Percentiles rank a stretch among this genome's conserved stretches.
Conservation (phyloP, 306 rosid genomes). For the Fagus sylvatica region DNA sequence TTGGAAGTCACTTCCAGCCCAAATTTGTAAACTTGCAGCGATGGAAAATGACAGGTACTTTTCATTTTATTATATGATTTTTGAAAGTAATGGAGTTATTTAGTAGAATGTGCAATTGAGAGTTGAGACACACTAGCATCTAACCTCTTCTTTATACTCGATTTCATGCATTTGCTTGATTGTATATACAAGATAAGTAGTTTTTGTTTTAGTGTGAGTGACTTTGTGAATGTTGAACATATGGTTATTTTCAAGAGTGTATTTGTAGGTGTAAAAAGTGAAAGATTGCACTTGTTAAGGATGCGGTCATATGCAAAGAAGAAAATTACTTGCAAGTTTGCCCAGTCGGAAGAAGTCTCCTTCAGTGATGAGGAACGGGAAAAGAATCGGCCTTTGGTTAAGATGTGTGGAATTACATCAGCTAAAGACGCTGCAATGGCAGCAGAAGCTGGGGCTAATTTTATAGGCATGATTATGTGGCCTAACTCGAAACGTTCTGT, state of each 20-base stretch:
- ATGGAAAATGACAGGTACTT: slow-evolving; percentile 38
- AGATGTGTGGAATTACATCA: slow-evolving; percentile 96
- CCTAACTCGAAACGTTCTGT: slow-evolving; percentile 90
- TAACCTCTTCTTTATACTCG: not conserved
- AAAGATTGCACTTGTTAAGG: slow-evolving; percentile 35
- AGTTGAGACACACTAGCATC: not conserved
- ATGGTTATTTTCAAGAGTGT: slow-evolving; percentile 3
- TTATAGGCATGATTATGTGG: slow-evolving; percentile 94
- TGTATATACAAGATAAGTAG: not conserved
- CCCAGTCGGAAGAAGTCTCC: slow-evolving; percentile 37
- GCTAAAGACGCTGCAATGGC: slow-evolving; percentile 90
- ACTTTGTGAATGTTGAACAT: slow-evolving; percentile 2
- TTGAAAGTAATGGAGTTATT: not conserved
- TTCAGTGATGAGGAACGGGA: slow-evolving; percentile 30
- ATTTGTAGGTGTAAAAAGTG: slow-evolving; percentile 47
- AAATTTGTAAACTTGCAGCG: slow-evolving; percentile 28
- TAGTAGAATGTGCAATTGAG: slow-evolving; percentile 8
- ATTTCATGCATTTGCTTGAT: slow-evolving; percentile 15
- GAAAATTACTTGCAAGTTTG: slow-evolving; percentile 43
- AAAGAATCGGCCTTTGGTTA: slow-evolving; percentile 61
- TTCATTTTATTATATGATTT: not conserved
- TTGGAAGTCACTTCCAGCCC: slow-evolving; percentile 43
- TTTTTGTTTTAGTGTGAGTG: not conserved
- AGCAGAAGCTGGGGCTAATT: slow-evolving; percentile 93
- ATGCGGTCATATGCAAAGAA: slow-evolving; percentile 28